Base-by-base conservation (phyloP, 2,329 filamentous ascomycete genomes). In the Sporothrix brasiliensis region DNA sequence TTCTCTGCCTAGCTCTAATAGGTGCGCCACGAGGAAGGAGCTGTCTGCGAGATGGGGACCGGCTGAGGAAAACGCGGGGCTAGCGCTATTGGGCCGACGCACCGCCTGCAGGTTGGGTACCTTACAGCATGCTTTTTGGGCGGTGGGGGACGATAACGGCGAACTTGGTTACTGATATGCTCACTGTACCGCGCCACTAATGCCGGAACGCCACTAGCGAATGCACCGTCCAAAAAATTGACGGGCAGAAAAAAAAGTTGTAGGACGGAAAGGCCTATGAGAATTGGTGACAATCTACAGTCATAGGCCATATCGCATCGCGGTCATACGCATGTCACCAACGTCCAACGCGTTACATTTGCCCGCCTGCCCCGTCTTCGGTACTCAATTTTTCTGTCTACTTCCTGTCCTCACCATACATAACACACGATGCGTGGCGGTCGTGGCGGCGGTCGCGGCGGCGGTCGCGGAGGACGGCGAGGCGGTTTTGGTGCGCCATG, bases 391-490 rank as follows among this genome's bases (percentile, higher is more conserved):
- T 50, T 21, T 10, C 19, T 5, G 19, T 1, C 1, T 50, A 10
- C 16, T n/a, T 19, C 19, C n/a, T 19, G 5, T 21, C 3, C 19
- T 9, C 19, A 9, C 49, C 10, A 21, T 7, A 52, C 47, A 61
- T 2, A 24, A 56, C 21, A 16, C 21, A 47, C 49, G 9, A 72
- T 72, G 71, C 71, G 71, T 56, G 65, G 53, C 21, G 44, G 52
- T 7, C 65, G 69, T 16, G 80, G 84, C 77, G 84, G 85, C 71
- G 84, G 85, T 72, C 79, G 82, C 71, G 78, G 84, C 77, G 83
- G 86, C 74, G 83, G 84, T 73, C 83, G 84, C 49, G 82, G 86
- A 67, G 83, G 79, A 58, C 76, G 79, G 47, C 71, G 77, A 9
- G 76, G 77, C 65, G 73, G 77, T 9, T 72, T 73, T 44, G 74